Base-by-base conservation (phyloP, 805 yeast species). In the Barnettozyma vustinii region DNA sequence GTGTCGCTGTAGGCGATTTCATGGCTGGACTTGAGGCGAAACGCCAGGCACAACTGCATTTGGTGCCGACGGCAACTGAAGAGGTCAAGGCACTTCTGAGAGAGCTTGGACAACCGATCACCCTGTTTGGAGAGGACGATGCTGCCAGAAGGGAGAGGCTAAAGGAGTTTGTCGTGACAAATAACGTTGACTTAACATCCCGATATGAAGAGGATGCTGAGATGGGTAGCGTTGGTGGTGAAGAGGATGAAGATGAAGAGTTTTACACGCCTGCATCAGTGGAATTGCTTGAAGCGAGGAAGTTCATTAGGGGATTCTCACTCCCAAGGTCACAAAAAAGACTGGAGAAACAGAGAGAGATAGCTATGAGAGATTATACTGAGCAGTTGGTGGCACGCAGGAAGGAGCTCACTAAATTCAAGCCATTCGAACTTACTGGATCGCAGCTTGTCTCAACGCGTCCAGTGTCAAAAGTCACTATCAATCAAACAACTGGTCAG, bases 261-360 rank as follows among this genome's bases (percentile, higher is more conserved):
- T 90, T 85, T 59, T 89, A 81, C 59, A 89, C 96, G 0, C 96
- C 95, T 0, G 96, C 95, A 0, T 65, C 76, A 0, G 68, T 66
- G 4, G 77, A 72, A 6, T 64, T 91, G 9, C 66, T 74, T 8
- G 67, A 71, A 1, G 74, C 80, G 0, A 72, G 98, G 45, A 62
- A 66, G 35, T 51, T 55, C 2, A 70, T 91, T 0, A 76, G 89
- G 0, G 51, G 65, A 5, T 67, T 65, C 48, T 83, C 96, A 0
- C 56, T 85, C 3, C 40, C 47, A 1, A 64, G 64, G 19, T 76
- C 92, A 0, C 59, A 62, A 23, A 32, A 48, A 1, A 64, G 94
- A 51, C 48, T 79, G 0, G 49, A 56, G 6, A 25, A 23, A 1
- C 77, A 76, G 46, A 59, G 60, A 37, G 51, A 63, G 5, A 50